A percentile compares a stretch with the other conserved stretches of the same genome.
phyloP scores from a whole-genome alignment of 257 asterid genomes.

The Solanum arcanum region DNA sequence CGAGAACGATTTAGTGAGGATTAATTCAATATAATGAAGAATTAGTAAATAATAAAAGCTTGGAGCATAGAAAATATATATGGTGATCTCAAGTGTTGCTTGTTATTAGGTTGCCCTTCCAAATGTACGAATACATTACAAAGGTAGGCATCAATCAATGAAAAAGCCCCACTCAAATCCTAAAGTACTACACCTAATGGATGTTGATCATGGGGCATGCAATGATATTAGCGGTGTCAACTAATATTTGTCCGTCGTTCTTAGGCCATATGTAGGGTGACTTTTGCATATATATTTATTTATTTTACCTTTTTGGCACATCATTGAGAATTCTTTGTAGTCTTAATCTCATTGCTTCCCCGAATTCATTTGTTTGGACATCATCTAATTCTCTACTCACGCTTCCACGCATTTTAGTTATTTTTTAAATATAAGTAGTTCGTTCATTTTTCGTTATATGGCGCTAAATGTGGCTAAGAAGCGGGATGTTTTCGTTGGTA shows the following conservation, averaged over 20 bases:
- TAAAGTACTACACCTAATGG: background rate
- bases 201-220: background rate
- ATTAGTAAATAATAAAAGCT: background rate
- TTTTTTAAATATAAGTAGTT: background rate
- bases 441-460: background rate
- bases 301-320: background rate
- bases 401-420: background rate
- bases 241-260: background rate
- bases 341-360: background rate
- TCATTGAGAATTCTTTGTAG: background rate
- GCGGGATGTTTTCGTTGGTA: background rate
- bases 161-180: background rate
- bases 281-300: background rate
- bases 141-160: background rate
- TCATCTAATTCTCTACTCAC: background rate
- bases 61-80: background rate
- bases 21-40: background rate
- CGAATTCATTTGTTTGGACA: background rate
- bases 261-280: fast-evolving
- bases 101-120: background rate
- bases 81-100: background rate
- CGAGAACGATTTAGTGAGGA: background rate
- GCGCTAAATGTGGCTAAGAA: background rate
- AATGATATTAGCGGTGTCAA: background rate
- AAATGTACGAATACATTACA: too few species aligned